These are phyloP conservation scores for Salvia splendens DNA, from an alignment of 257 asterid genomes.

Conservation along the genomic window DNA sequence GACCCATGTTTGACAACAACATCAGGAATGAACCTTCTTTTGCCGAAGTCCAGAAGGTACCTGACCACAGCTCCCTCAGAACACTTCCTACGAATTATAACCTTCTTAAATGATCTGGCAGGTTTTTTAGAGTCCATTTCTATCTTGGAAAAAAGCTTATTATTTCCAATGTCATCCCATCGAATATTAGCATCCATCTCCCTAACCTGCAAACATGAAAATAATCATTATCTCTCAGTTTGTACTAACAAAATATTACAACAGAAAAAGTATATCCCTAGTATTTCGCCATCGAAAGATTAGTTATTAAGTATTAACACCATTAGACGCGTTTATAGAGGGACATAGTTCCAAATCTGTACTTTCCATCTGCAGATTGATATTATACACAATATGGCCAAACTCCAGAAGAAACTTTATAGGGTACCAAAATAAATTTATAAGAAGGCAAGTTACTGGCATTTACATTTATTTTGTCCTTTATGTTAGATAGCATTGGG, in stretches of 20 bases:
- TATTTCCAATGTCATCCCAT: constrained; percentile 84
- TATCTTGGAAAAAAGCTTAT: constrained; percentile 40
- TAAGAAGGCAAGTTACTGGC: constrained; percentile 8
- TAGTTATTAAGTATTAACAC: neutral
- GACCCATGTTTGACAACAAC: constrained; percentile 72
- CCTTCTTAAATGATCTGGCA: constrained; percentile 74
- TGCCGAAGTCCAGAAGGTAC: constrained; percentile 96
- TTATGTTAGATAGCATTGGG: constrained; percentile 17
- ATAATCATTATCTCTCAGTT: constrained; percentile 28
- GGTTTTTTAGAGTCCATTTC: constrained; percentile 69
- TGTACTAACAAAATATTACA: constrained; percentile 17
- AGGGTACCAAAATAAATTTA: constrained; percentile 18
- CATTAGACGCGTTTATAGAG: neutral
- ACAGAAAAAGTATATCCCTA: constrained; percentile 12
- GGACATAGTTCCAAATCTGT: constrained; percentile 16
- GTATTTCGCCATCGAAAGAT: constrained; percentile 9
- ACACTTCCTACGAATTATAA: constrained; percentile 69
- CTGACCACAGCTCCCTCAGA: constrained; percentile 56
- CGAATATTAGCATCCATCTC: constrained; percentile 81
- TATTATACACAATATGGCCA: constrained; percentile 13
- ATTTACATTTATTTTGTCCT: constrained; percentile 7
- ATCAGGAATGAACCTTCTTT: constrained; percentile 88
- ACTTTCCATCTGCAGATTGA: constrained; percentile 25
- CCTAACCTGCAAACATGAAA: constrained; percentile 63
- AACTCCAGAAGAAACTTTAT: constrained; percentile 8